These are phyloP conservation scores for Boletus edulis DNA, from an alignment of 768 basidiomycete species.

Conservation along the genomic window DNA sequence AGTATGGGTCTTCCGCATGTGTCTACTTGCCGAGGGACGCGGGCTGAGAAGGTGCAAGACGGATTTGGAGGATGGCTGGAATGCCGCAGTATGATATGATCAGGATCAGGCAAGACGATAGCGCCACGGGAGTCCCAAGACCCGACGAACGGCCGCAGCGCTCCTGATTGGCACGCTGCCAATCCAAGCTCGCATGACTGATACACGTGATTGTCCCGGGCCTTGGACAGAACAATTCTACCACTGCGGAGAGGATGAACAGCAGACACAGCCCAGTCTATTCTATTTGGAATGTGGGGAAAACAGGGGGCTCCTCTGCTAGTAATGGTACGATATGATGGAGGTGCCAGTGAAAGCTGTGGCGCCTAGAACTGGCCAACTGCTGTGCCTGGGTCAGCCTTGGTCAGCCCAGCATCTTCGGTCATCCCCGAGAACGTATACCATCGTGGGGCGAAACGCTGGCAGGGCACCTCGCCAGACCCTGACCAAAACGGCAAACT, in stretches of 20 bases:
- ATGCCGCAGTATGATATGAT: background rate
- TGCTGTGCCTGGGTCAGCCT: constrained; percentile 1
- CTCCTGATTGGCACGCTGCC: background rate
- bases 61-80: background rate
- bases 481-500: constrained; percentile 1
- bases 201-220: background rate
- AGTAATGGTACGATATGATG: too few species aligned
- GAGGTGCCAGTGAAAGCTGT: background rate
- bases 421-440: background rate
- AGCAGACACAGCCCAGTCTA: background rate
- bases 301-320: background rate
- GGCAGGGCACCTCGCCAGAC: constrained; percentile 1
- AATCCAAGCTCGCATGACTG: background rate
- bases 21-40: constrained; percentile 13
- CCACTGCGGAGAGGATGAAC: background rate
- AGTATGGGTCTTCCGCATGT: background rate
- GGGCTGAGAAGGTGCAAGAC: constrained; percentile 8
- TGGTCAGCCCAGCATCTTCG: background rate
- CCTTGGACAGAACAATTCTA: background rate
- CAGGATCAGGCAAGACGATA: background rate
- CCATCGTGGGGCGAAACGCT: background rate
- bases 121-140: too few species aligned
- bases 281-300: background rate
- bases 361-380: background rate
- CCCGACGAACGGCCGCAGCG: too few species aligned